Evolutionary conservation across 306 rosid genomes (phyloP), one percentile per base, ranked within the genome.

Genomic region (Dryas octopetala): DNA sequence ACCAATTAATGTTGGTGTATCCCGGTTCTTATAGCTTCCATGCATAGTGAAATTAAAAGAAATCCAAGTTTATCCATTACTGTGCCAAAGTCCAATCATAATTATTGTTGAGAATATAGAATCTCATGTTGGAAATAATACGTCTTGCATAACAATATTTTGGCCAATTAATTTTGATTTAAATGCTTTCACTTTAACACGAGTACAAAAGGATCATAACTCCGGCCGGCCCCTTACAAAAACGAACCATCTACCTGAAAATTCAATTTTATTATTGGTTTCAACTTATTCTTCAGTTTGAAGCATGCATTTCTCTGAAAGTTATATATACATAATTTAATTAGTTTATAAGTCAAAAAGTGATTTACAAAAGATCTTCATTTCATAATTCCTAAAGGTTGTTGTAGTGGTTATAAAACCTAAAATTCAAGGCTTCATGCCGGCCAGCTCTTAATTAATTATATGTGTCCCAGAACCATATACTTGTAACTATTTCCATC

Each of bases 371-470:
- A 19, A 59, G 63, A 55, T 55, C 61, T 8, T 55, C 61, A 55
- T 9, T 17, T 54, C 14, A 6, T 15, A 52, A 54, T 54, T n/a
- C 23, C 26, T 62, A 62, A 15, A 28, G 48, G 19, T 62, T 62
- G 26, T 62, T 62, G 67, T 61, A 32, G 66, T 28, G 66, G 66
- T 61, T 61, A 60, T 12, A 32, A 60, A n/a, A 32, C 38, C 38
- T 32, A 32, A 32, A 32, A 32, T 32, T 32, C 38, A 32, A 32
- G 38, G 38, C 38, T 32, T 62, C 47, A 7, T 62, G 16, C 15
- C 67, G 14, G 17, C 4, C 7, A 45, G 23, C 23, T 23, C 23
- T 0, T 23, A 23, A 23, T 23, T 45, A 45, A 4, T 4, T 45
- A 45, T 45, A 45, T 45, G 7, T 45, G 48, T 45, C 7, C 48